Evolutionary conservation across 192 early-diverging fungal genomes (phyloP), one percentile per base, ranked within the genome.

Genomic region (Backusella parvicylindrica): DNA sequence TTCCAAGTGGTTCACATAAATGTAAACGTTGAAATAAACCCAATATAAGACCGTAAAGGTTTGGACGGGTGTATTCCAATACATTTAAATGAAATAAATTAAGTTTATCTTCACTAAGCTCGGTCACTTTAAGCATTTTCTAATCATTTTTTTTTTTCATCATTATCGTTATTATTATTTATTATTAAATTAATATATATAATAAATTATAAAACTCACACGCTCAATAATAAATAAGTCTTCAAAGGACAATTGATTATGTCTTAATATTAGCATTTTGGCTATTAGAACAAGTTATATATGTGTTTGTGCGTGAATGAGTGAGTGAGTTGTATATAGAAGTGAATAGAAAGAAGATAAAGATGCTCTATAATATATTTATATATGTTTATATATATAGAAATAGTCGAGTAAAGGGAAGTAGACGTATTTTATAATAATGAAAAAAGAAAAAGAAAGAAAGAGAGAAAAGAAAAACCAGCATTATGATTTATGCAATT

Each of bases 11-110:
- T 30, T 85, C 78, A 60, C 89, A 80, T 6, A 96, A 78, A 64
- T 88, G 89, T 26, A 91, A 74, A 15, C 85, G 83, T 56, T 85
- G 82, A 79, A 98, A 93, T 79, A 95, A 90, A 47, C 91, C 92
- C 72, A 96, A 84, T 40, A 96, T 76, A 60, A 93, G 88, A 12
- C 95, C 96, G 78, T 93, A 94, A 68, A 95, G 86, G 75, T 96
- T 94, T 37, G 92, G 85, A 3, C 84, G 80, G 30, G 89, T 79
- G 77, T 89, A 84, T 26, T 84, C 81, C 84, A 88, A 92, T 18
- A 93, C 84, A 64, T 92, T 91, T n/a, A 83, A 40, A 11, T 88
- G 56, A 3, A 70, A 79, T 12, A 67, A 77, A n/a, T 77, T 67
- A 28, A 68, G 35, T 74, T 81, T 82, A 21, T 85, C 81, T 23